Evolutionary conservation across 805 yeast species (phyloP).

Genomic region (Monosporozyma solicola): DNA sequence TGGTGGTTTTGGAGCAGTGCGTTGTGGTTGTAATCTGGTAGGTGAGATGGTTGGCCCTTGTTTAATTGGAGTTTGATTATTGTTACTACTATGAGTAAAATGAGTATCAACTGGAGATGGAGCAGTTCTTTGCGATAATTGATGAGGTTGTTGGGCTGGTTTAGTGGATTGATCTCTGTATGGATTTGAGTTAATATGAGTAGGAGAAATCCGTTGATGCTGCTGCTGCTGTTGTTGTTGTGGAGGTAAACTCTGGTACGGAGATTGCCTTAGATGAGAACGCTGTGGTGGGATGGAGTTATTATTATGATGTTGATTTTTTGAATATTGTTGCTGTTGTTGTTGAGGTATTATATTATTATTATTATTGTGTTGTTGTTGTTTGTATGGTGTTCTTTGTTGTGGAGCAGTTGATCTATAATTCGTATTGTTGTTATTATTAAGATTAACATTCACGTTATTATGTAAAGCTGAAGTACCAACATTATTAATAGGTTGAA

Average conservation of each 20-base stretch:
- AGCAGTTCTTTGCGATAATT: neutral
- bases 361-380: slow-evolving; percentile 5
- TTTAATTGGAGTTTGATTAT: slow-evolving; percentile 3
- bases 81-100: slow-evolving; percentile 18
- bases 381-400: neutral
- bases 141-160: slow-evolving; percentile 5
- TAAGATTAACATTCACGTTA: slow-evolving; percentile 6
- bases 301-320: slow-evolving; percentile 4
- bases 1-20: slow-evolving; percentile 20
- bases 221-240: slow-evolving; percentile 1
- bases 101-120: slow-evolving; percentile 5
- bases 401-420: neutral
- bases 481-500: slow-evolving; percentile 8
- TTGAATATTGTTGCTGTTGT: slow-evolving; percentile 1
- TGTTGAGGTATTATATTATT: slow-evolving; percentile 1
- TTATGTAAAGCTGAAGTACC: slow-evolving; percentile 1
- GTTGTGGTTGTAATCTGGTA: slow-evolving; percentile 19
- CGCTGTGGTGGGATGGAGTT: slow-evolving; percentile 3
- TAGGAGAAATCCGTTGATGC: neutral
- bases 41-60: slow-evolving; percentile 4
- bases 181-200: neutral
- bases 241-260: neutral
- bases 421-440: slow-evolving; percentile 14
- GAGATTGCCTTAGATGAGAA: slow-evolving; percentile 2
- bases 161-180: neutral